These are phyloP conservation scores for Neopestalotiopsis rosae DNA, from an alignment of 2,329 filamentous ascomycete genomes.

Conservation along the genomic window DNA sequence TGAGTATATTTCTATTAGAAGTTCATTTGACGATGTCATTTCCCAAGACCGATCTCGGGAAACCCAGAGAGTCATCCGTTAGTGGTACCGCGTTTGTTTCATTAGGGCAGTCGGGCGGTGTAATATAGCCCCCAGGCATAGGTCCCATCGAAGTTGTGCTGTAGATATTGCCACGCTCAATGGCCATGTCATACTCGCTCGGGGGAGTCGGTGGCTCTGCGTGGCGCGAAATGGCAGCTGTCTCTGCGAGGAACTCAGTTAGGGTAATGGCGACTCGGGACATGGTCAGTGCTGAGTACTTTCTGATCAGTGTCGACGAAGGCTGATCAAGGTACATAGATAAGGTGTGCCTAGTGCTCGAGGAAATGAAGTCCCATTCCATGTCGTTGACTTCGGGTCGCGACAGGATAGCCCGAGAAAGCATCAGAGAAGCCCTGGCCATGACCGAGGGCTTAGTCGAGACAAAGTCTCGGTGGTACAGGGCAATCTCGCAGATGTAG, in stretches of 20 bases:
- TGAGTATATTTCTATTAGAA: too few species aligned
- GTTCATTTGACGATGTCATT: too few species aligned
- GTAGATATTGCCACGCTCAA: slow-evolving; percentile 66
- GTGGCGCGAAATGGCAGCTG: slow-evolving; percentile 60
- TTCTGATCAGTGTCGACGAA: slow-evolving; percentile 62
- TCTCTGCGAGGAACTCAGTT: slow-evolving; percentile 63
- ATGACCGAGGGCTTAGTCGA: slow-evolving; percentile 90
- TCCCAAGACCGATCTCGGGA: too few species aligned
- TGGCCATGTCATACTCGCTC: slow-evolving; percentile 51
- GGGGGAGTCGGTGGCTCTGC: slow-evolving; percentile 64
- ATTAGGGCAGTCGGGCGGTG: slow-evolving; percentile 84
- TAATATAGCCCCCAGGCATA: slow-evolving; percentile 77
- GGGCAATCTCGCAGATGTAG: too few species aligned
- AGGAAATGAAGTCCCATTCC: slow-evolving; percentile 76
- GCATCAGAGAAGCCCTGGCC: slow-evolving; percentile 83
- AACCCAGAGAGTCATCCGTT: slow-evolving; percentile 22
- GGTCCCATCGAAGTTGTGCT: slow-evolving; percentile 81
- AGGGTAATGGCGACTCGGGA: slow-evolving; percentile 61
- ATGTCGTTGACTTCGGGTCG: slow-evolving; percentile 73
- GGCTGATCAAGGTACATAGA: slow-evolving; percentile 65
- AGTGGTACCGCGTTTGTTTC: slow-evolving; percentile 56
- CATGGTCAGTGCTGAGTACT: slow-evolving; percentile 61
- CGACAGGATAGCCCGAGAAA: slow-evolving; percentile 85
- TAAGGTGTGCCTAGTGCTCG: slow-evolving; percentile 65
- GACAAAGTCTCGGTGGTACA: slow-evolving; percentile 77